Percentiles rank a stretch among this genome's conserved stretches.
Evolutionary conservation across 2,329 filamentous ascomycete genomes (phyloP).

Genomic region (Aureobasidium melanogenum): DNA sequence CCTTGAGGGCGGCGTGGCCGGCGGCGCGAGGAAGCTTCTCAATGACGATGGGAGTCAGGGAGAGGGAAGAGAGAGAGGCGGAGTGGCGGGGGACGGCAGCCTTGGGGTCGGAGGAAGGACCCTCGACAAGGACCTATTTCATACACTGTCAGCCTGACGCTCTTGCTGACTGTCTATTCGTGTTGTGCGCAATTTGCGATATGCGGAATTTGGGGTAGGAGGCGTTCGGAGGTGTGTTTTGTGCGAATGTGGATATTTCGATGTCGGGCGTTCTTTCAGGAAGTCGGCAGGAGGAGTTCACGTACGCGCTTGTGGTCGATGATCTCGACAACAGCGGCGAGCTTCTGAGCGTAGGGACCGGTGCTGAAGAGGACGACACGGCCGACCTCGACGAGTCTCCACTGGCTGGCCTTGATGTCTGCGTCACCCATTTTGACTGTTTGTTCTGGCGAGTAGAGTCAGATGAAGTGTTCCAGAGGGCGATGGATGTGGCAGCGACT

Average conservation of each 20-base stretch:
- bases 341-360: slow-evolving; percentile 72
- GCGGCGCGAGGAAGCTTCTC: slow-evolving; percentile 76
- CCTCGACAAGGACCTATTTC: slow-evolving; percentile 84
- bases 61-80: slow-evolving; percentile 69
- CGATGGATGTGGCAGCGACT: background rate
- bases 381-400: slow-evolving; percentile 98
- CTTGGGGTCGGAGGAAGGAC: slow-evolving; percentile 73
- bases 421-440: slow-evolving; percentile 37
- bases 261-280: background rate
- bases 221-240: background rate
- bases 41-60: slow-evolving; percentile 85
- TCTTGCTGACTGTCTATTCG: slow-evolving; percentile 1
- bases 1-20: slow-evolving; percentile 74
- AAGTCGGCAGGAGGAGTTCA: slow-evolving; percentile 25
- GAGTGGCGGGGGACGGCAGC: slow-evolving; percentile 80
- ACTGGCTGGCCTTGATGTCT: slow-evolving; percentile 47
- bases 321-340: slow-evolving; percentile 96
- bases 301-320: slow-evolving; percentile 99
- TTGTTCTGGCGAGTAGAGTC: slow-evolving; percentile 10
- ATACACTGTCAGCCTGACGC: slow-evolving; percentile 15
- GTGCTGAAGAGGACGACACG: slow-evolving; percentile 87
- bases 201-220: background rate
- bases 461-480: slow-evolving; percentile 1
- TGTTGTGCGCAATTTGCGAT: background rate
- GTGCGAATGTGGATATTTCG: background rate